Evolutionary conservation across 2,329 filamentous ascomycete species (phyloP).

Genomic region (Aspergillus pseudoterreus): DNA sequence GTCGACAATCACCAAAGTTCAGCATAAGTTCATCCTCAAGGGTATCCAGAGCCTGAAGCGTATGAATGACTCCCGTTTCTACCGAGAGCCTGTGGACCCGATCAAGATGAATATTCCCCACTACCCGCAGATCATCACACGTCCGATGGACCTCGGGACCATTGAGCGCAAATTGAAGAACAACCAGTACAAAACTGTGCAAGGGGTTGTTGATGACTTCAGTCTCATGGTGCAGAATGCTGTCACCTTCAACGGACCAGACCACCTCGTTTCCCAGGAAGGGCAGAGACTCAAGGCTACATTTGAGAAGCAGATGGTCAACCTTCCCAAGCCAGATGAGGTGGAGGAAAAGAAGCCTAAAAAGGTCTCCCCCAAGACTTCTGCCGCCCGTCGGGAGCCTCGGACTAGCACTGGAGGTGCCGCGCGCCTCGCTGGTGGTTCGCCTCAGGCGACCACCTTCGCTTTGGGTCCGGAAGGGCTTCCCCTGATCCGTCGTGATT

Average conservation of each 20-base stretch:
- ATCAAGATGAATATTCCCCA: constrained; percentile 72
- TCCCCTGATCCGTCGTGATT: constrained; percentile 81
- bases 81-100: constrained; percentile 72
- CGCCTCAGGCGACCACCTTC: constrained; percentile 56
- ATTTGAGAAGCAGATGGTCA: constrained; percentile 59
- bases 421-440: constrained; percentile 27
- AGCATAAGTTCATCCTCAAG: constrained; percentile 41
- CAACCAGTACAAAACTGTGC: constrained; percentile 64
- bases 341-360: constrained; percentile 61
- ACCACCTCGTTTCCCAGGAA: constrained; percentile 68
- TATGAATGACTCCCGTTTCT: constrained; percentile 73
- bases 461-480: constrained; percentile 74
- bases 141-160: constrained; percentile 78
- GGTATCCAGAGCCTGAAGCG: constrained; percentile 63
- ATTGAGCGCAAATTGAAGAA: constrained; percentile 78
- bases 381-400: constrained; percentile 48
- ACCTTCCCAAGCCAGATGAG: constrained; percentile 54
- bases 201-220: constrained; percentile 71
- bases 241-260: constrained; percentile 73
- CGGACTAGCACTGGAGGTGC: constrained; percentile 41
- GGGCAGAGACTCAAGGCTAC: constrained; percentile 59
- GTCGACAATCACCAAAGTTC: constrained; percentile 37
- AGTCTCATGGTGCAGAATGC: constrained; percentile 76
- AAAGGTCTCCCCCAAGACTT: constrained; percentile 40
- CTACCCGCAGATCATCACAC: constrained; percentile 67